Percentiles rank a stretch among this genome's conserved stretches.
Conservation (phyloP, 768 basidiomycete genomes). For the Phlebiopsis flavidoalba region DNA sequence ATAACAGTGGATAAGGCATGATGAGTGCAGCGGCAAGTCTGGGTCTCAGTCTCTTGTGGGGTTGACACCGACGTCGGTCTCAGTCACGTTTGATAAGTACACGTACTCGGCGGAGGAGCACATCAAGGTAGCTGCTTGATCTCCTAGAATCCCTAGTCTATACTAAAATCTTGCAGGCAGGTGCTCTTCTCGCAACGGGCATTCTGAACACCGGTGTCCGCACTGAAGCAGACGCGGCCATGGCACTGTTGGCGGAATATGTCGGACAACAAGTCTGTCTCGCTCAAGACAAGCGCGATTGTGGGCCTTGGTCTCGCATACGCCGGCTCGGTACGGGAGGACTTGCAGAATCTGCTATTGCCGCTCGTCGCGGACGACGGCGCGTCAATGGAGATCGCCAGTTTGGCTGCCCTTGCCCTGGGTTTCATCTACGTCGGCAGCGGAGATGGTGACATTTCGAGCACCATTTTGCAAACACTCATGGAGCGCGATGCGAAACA, state of each 20-base stretch:
- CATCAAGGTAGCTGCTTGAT: conserved; percentile 62
- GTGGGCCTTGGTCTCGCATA: conserved; percentile 94
- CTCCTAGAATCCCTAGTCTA: not conserved
- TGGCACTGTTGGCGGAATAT: conserved; percentile 87
- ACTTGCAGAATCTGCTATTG: conserved; percentile 71
- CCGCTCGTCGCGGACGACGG: conserved; percentile 79
- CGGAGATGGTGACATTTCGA: conserved; percentile 88
- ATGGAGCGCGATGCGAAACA: conserved; percentile 78
- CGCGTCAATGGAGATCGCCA: conserved; percentile 83
- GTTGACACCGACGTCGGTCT: conserved; percentile 92
- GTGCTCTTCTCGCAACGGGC: conserved; percentile 92
- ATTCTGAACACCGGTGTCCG: conserved; percentile 86
- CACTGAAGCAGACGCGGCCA: conserved; percentile 88
- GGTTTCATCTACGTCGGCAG: conserved; percentile 97
- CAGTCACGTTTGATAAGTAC: conserved; percentile 94
- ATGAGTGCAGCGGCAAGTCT: conserved; percentile 94
- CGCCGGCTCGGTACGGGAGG: conserved; percentile 87
- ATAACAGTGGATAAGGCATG: conserved; percentile 65
- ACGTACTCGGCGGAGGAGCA: conserved; percentile 94
- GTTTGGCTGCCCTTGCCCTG: conserved; percentile 80
- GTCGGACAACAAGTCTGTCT: conserved; percentile 80
- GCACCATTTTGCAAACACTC: conserved; percentile 83
- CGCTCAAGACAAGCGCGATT: conserved; percentile 83
- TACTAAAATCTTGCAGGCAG: conserved; percentile 45
- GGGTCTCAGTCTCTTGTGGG: conserved; percentile 92